phyloP scores from a whole-genome alignment of 2,329 filamentous ascomycete genomes.

The Cladosporium sp. region DNA sequence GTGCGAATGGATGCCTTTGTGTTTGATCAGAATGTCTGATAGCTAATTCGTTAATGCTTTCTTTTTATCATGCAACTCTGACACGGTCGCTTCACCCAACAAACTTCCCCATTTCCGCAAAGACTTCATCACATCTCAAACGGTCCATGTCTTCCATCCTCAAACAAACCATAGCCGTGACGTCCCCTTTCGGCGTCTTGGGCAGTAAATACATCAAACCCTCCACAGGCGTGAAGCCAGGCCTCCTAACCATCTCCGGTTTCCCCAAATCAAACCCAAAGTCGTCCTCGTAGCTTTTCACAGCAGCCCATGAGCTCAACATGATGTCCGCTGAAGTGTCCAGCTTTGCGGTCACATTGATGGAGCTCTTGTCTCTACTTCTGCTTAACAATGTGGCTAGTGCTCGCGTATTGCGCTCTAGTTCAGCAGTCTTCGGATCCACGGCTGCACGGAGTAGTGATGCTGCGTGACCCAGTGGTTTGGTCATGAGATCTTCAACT shows the following conservation, averaged over 20 bases:
- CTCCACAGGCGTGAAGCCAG: conserved; percentile 44
- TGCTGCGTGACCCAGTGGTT: conserved; percentile 34
- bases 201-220: conserved; percentile 51
- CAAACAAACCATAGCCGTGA: conserved; percentile 44
- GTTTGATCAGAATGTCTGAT: too few relatives aligned
- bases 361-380: conserved; percentile 32
- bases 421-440: conserved; percentile 32
- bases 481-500: conserved; percentile 26
- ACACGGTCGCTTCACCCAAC: conserved; percentile 36
- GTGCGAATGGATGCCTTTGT: too few relatives aligned
- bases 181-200: conserved; percentile 38
- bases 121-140: conserved; percentile 42
- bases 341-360: conserved; percentile 34
- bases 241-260: conserved; percentile 48
- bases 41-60: too few relatives aligned
- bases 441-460: conserved; percentile 39
- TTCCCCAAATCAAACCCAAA: conserved; percentile 47
- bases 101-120: conserved; percentile 36
- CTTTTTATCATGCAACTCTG: too few relatives aligned
- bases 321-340: conserved; percentile 43
- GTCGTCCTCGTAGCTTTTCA: conserved; percentile 43
- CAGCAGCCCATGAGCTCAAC: conserved; percentile 53
- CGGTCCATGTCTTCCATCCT: conserved; percentile 46
- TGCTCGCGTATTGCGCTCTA: conserved; percentile 36
- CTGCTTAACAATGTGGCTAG: conserved; percentile 39